These are phyloP conservation scores for Podospora tetraspora DNA, from an alignment of 495 filamentous ascomycete genomes.

Conservation along the genomic window DNA sequence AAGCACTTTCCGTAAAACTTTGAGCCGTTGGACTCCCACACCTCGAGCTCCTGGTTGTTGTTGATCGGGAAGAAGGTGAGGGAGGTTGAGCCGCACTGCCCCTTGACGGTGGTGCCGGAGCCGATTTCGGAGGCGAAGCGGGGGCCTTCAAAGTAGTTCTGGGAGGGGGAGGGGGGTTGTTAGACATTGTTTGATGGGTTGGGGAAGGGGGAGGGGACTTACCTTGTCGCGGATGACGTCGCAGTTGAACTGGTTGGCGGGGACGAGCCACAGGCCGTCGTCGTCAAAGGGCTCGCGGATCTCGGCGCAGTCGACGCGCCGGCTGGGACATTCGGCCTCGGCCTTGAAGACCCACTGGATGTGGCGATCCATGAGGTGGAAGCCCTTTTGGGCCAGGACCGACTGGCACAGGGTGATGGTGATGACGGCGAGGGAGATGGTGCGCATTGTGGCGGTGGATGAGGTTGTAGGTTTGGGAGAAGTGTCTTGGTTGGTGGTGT, in stretches of 20 bases:
- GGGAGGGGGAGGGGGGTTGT: background rate
- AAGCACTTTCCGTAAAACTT: constrained; percentile 1
- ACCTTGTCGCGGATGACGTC: background rate
- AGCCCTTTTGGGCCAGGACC: background rate
- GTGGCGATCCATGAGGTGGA: constrained; percentile 1
- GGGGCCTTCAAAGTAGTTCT: constrained; percentile 5
- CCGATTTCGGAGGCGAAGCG: background rate
- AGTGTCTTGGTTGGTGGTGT: background rate
- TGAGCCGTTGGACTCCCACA: background rate
- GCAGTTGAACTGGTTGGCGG: constrained; percentile 3
- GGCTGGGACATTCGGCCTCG: background rate
- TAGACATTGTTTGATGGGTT: too few relatives aligned
- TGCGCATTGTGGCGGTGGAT: background rate
- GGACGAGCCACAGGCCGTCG: constrained; percentile 1
- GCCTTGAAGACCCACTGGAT: background rate
- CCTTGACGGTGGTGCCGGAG: constrained; percentile 1
- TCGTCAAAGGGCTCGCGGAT: background rate
- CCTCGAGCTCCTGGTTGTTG: background rate
- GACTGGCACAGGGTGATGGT: background rate
- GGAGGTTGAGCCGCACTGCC: background rate
- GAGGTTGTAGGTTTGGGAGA: background rate
- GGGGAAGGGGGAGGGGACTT: background rate
- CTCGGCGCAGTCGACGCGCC: background rate
- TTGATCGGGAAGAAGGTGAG: background rate
- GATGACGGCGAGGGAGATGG: background rate